Evolutionary conservation across 23 red algal species (phyloP).

Genomic region (Agarophyton chilense): DNA sequence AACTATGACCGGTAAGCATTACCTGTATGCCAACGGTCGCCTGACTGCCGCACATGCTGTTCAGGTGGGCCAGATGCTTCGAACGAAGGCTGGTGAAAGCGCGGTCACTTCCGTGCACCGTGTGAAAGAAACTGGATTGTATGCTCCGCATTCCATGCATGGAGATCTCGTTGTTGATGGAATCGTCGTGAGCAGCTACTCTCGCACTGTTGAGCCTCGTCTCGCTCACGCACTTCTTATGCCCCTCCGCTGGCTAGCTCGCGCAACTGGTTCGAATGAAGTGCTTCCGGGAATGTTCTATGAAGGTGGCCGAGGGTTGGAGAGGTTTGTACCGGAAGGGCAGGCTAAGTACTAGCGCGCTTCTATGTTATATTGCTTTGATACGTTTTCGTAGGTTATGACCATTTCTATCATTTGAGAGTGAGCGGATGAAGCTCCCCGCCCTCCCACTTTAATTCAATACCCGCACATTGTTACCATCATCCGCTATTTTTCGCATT

Average conservation of each 20-base stretch:
- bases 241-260: slow-evolving; percentile 40
- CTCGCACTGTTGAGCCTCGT: slow-evolving; percentile 33
- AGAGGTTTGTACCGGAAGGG: slow-evolving; percentile 19
- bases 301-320: slow-evolving; percentile 25
- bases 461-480: neutral
- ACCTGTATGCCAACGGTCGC: slow-evolving; percentile 37
- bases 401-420: neutral
- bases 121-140: slow-evolving; percentile 36
- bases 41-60: slow-evolving; percentile 36
- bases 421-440: neutral
- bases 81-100: neutral
- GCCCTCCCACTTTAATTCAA: no score
- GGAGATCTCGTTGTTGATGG: slow-evolving; percentile 68
- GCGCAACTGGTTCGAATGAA: neutral
- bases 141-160: slow-evolving; percentile 52
- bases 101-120: slow-evolving; percentile 21
- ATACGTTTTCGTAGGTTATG: neutral
- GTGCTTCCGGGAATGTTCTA: slow-evolving; percentile 22
- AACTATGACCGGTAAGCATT: slow-evolving; percentile 40
- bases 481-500: neutral
- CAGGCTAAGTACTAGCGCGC: neutral
- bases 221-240: slow-evolving; percentile 41
- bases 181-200: slow-evolving; percentile 45
- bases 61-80: slow-evolving; percentile 23
- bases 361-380: neutral